Evolutionary conservation across 2,329 filamentous ascomycete genomes (phyloP).

Genomic region (Epichloe festucae): DNA sequence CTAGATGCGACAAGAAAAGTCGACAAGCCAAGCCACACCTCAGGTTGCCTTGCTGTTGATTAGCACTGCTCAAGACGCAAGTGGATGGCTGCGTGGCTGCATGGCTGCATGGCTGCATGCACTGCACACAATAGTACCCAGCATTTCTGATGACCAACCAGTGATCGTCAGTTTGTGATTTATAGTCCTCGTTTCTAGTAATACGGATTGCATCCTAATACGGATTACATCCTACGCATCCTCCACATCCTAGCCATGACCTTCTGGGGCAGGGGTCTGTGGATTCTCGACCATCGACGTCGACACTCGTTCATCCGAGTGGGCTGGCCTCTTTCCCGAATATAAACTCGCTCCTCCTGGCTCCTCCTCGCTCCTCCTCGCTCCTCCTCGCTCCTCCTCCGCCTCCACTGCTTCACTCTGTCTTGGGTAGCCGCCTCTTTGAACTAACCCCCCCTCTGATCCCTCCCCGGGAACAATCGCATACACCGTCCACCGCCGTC

Average conservation of each 20-base stretch:
- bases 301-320: not conserved
- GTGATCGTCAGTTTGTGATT: too few relatives aligned
- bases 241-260: too few relatives aligned
- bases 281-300: not conserved
- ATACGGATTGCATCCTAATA: too few relatives aligned
- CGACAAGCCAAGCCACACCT: not conserved
- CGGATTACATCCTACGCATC: not conserved
- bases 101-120: too few relatives aligned
- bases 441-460: not conserved
- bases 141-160: too few relatives aligned
- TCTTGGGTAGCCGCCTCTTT: not conserved
- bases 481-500: not conserved
- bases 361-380: not conserved
- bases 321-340: not conserved
- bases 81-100: too few relatives aligned
- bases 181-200: too few relatives aligned
- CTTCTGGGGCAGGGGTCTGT: not conserved
- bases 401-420: not conserved
- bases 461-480: not conserved
- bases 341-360: constrained; percentile 4
- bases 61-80: not conserved
- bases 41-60: not conserved
- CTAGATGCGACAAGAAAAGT: not conserved
- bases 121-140: not conserved
- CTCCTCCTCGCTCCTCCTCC: not conserved